Evolutionary conservation across 768 basidiomycete genomes (phyloP).

Genomic region (Nidularia sp.): DNA sequence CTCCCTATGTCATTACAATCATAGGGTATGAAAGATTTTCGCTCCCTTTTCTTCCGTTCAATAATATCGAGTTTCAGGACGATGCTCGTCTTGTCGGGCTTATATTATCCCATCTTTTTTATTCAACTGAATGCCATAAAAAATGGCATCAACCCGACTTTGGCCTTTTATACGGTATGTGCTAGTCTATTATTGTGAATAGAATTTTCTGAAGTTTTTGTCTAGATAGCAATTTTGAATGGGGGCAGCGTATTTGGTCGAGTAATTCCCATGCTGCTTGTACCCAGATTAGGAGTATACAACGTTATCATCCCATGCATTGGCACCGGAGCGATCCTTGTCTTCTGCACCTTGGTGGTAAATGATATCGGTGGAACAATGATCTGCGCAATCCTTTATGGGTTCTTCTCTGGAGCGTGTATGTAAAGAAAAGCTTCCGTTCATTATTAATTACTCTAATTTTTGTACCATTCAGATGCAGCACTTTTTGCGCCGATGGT

Average conservation of each 20-base stretch:
- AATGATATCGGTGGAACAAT: constrained; percentile 26
- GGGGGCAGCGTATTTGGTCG: constrained; percentile 15
- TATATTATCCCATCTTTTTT: constrained; percentile 31
- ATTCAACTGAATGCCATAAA: constrained; percentile 28
- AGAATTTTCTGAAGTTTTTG: background rate
- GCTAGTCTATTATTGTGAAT: background rate
- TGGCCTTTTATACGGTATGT: constrained; percentile 35
- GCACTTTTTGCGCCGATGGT: constrained; percentile 43
- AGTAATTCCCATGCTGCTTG: constrained; percentile 38
- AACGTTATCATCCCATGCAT: constrained; percentile 33
- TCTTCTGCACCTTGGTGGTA: constrained; percentile 41
- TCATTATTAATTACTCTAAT: constrained; percentile 2
- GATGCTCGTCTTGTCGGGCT: constrained; percentile 10
- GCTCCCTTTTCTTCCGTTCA: background rate
- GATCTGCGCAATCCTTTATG: constrained; percentile 35
- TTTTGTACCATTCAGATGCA: constrained; percentile 21
- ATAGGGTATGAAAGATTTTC: background rate
- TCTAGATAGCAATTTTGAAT: background rate
- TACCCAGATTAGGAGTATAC: constrained; percentile 36
- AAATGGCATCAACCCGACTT: constrained; percentile 20
- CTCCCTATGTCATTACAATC: background rate
- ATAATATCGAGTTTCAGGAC: background rate
- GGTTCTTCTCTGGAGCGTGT: constrained; percentile 45
- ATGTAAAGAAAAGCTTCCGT: constrained; percentile 16
- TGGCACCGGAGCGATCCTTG: constrained; percentile 23